Evolutionary conservation across 2,329 filamentous ascomycete genomes (phyloP), one percentile per base, ranked within the genome.

Genomic region (Chrysoporthe puriensis): DNA sequence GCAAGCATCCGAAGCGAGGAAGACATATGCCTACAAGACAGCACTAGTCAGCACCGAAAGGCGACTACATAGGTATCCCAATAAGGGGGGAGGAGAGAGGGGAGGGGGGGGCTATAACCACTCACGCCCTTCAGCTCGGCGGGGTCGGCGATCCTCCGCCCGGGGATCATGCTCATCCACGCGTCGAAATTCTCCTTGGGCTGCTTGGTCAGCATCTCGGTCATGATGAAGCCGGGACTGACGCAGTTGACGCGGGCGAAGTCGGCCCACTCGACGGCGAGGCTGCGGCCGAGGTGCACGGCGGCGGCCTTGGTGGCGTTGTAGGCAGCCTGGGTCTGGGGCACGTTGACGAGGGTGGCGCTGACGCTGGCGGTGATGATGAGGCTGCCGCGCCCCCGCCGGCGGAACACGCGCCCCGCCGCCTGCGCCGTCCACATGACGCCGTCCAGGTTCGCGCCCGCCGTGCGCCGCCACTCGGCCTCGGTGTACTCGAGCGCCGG

Each of bases 1-100:
- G 61, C 80, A 83, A 3, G 82, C 82, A 76, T 84, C 81, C 64
- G 77, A 80, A 50, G 78, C 78, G 50, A 83, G 73, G 70, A 83
- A 84, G n/a, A 84, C 80, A 66, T 84, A 84, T 40, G 36, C 36
- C 36, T 40, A 40, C 36, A 18, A 32, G 16, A 4, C 16, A 26
- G 18, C 14, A 18, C 2, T 5, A 42, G 0, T 36, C 16, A 32
- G 54, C 54, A 56, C 21, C 26, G 26, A 26, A 26, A 26, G 26
- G 26, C 26, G 26, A 2, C 26, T 26, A 26, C 26, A 26, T 2
- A 26, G 26, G 26, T 26, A 26, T 26, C 26, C 2, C 26, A 26
- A 26, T 2, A 26, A 26, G 26, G 26, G 26, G 26, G 26, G 26
- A 26, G 26, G 26, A 26, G 26, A 26, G 26, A 26, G 2, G 26